A percentile compares a stretch with the other conserved stretches of the same genome.
phyloP scores from a whole-genome alignment of 2,329 filamentous ascomycete species.

The Clonostachys rhizophaga region DNA sequence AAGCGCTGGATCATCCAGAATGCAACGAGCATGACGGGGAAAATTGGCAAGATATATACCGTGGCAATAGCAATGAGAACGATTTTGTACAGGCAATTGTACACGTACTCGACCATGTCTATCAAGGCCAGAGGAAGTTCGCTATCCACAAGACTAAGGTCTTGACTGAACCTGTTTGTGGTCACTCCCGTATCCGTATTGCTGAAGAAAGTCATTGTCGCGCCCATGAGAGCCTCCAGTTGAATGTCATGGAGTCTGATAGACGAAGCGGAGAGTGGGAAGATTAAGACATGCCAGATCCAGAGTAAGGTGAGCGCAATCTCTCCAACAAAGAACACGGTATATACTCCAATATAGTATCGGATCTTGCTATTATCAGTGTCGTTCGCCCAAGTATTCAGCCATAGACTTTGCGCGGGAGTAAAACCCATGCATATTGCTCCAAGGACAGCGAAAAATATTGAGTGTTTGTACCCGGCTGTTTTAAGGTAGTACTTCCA shows the following conservation, averaged over 20 bases:
- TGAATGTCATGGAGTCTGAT: conserved; percentile 20
- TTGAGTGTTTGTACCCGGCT: not conserved
- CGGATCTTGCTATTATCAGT: too few species aligned
- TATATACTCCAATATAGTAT: too few species aligned
- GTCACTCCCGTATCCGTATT: conserved; percentile 31
- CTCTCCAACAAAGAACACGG: too few species aligned
- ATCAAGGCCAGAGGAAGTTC: conserved; percentile 15
- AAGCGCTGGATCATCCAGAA: conserved; percentile 40
- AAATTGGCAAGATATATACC: conserved; percentile 24
- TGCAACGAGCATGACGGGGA: conserved; percentile 32
- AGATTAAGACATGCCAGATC: conserved; percentile 13
- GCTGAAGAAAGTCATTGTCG: conserved; percentile 33
- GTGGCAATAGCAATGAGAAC: conserved; percentile 14
- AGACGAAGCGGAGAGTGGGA: conserved; percentile 14
- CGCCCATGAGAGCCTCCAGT: conserved; percentile 15
- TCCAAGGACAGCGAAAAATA: not conserved
- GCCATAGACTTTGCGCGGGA: too few species aligned
- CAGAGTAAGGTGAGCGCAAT: conserved; percentile 12
- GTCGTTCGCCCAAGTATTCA: too few species aligned
- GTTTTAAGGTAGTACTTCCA: not conserved
- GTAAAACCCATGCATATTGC: not conserved
- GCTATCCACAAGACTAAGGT: conserved; percentile 12
- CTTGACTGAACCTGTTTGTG: conserved; percentile 40
- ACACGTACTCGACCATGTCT: conserved; percentile 14
- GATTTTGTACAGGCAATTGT: conserved; percentile 3